phyloP scores from a whole-genome alignment of 257 asterid species.

The Coffea canephora region DNA sequence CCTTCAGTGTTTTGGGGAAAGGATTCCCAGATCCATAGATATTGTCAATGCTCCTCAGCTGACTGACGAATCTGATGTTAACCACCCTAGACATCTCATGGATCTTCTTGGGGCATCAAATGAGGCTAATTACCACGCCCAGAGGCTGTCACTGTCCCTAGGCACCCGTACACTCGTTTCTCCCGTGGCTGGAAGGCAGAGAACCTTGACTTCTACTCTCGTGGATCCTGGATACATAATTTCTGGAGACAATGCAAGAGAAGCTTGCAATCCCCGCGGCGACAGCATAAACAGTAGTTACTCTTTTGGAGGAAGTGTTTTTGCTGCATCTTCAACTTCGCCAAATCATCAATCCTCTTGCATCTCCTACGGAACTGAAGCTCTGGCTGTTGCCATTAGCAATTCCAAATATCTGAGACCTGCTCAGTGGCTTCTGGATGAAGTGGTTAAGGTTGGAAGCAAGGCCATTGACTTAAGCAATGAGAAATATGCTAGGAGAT shows the following conservation, averaged over 20 bases:
- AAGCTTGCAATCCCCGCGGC: slow-evolving; percentile 21
- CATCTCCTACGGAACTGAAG: slow-evolving; percentile 36
- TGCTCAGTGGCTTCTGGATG: slow-evolving; percentile 67
- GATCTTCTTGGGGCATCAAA: slow-evolving; percentile 65
- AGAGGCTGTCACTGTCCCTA: slow-evolving; percentile 72
- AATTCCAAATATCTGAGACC: slow-evolving; percentile 69
- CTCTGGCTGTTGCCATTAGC: slow-evolving; percentile 33
- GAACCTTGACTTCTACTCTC: slow-evolving; percentile 26
- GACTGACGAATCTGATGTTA: slow-evolving; percentile 32
- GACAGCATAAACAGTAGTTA: slow-evolving; percentile 20
- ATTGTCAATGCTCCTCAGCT: slow-evolving; percentile 34
- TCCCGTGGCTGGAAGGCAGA: slow-evolving; percentile 30
- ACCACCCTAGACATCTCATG: slow-evolving; percentile 51
- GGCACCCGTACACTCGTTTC: slow-evolving; percentile 37
- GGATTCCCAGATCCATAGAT: slow-evolving; percentile 36
- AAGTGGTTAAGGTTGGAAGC: slow-evolving; percentile 58
- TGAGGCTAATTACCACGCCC: slow-evolving; percentile 38
- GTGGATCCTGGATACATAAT: slow-evolving; percentile 28
- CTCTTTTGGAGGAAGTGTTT: slow-evolving; percentile 23
- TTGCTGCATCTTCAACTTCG: slow-evolving; percentile 21
- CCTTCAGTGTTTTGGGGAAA: slow-evolving; percentile 35
- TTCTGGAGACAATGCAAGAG: slow-evolving; percentile 27
- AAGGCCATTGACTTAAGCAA: slow-evolving; percentile 40
- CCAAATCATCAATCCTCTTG: slow-evolving; percentile 36
- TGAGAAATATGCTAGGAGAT: slow-evolving; percentile 38